Evolutionary conservation across 2,329 filamentous ascomycete genomes (phyloP), one percentile per base, ranked within the genome.

Genomic region (Penicillium sp.): DNA sequence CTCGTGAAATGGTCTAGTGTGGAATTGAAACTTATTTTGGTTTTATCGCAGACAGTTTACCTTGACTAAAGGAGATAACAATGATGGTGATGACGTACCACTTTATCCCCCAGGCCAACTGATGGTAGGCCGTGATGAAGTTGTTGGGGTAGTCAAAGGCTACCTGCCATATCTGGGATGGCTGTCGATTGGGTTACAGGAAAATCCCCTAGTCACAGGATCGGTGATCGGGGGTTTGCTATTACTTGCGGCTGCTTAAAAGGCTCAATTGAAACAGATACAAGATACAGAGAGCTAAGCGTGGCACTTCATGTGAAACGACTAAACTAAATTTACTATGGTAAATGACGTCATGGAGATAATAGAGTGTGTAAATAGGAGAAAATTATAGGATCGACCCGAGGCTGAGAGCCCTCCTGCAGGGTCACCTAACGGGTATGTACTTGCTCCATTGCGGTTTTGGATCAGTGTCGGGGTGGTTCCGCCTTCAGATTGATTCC

Each of bases 41-140:
- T 8, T 5, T 36, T 5, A n/a, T 6, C 11, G 14, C 34, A 66
- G 63, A 38, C 63, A 66, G 51, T 14, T 55, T 3, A 60, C 64
- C 18, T 27, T 67, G 5, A 67, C 62, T 7, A 64, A 65, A 48
- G 62, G 65, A 2, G 65, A 65, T 42, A 67, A 67, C 29, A 66
- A 66, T 31, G 49, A 44, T 10, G 5, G 57, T 10, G 55, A 64
- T 43, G 62, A 66, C 44, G 49, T 62, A 9, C 51, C 52, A 10
- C 42, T 67, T 1, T 66, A 66, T 51, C 64, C 63, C 14, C 40
- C 42, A 2, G 51, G 51, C 13, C 55, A 45, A 22, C 48, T 47
- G 10, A 57, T 52, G 13, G 58, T 62, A 2, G 49, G 44, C 8
- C 53, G 63, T 3, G 53, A 64, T 10, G 57, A 67, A 40, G 47